These are phyloP conservation scores for Lotmaria passim DNA, from an alignment of 208 protist species.

Conservation along the genomic window DNA sequence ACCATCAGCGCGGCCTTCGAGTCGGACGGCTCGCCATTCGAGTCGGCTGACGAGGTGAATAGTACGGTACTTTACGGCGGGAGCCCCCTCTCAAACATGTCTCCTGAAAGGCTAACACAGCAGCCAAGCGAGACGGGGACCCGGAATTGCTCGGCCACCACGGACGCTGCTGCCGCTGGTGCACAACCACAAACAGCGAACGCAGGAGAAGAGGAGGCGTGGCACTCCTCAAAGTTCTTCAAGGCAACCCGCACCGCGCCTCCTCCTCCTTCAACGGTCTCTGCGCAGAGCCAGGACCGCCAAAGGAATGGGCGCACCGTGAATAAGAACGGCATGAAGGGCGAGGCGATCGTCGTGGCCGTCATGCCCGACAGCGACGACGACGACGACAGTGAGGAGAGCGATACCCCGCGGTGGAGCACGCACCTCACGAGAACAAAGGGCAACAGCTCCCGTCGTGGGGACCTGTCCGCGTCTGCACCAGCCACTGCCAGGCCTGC, in stretches of 20 bases:
- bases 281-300: neutral
- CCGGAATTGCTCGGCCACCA: neutral
- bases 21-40: conserved; percentile 13
- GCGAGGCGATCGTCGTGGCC: conserved; percentile 26
- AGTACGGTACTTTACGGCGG: conserved; percentile 2
- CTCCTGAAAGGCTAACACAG: neutral
- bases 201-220: conserved; percentile 4
- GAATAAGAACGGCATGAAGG: conserved; percentile 36
- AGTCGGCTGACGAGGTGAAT: neutral
- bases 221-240: conserved; percentile 27
- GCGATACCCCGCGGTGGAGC: neutral
- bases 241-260: conserved; percentile 5
- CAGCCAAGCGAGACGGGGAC: neutral
- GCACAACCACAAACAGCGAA: neutral
- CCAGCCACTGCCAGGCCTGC: neutral
- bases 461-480: neutral
- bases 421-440: neutral
- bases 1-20: conserved; percentile 18
- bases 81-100: neutral
- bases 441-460: neutral
- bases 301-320: conserved; percentile 9
- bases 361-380: conserved; percentile 31
- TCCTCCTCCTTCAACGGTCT: neutral
- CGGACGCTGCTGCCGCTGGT: neutral
- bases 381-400: conserved; percentile 10